Evolutionary conservation across 2,329 filamentous ascomycete genomes (phyloP).

Genomic region (Aureobasidium sp.): DNA sequence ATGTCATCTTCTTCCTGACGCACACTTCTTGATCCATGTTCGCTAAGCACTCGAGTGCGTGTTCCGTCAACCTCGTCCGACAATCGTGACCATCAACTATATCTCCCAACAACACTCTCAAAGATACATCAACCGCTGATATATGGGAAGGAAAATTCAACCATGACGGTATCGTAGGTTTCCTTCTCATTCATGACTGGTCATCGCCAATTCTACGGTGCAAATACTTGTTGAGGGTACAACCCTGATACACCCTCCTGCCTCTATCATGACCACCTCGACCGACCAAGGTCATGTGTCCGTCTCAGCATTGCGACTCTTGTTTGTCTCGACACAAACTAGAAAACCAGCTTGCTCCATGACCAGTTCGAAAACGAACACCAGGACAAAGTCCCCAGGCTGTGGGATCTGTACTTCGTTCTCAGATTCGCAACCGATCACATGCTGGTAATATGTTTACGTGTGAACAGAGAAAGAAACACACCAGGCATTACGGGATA

Average conservation of each 20-base stretch:
- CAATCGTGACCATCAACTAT: background rate
- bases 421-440: background rate
- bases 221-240: background rate
- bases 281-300: background rate
- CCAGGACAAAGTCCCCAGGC: too few relatives aligned
- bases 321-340: background rate
- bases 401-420: too few relatives aligned
- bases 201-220: too few relatives aligned
- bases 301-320: background rate
- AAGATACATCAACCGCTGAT: background rate
- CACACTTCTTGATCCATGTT: background rate
- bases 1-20: too few relatives aligned
- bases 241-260: background rate
- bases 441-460: background rate
- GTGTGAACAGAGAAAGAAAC: background rate
- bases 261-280: background rate
- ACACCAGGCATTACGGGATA: background rate
- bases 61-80: background rate
- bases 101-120: background rate
- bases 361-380: background rate
- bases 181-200: too few relatives aligned
- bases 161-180: background rate
- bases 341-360: background rate
- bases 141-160: background rate
- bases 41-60: background rate